These are phyloP conservation scores for Syncephalastrum racemosum DNA, from an alignment of 371 early-diverging fungal species.

Conservation along the genomic window DNA sequence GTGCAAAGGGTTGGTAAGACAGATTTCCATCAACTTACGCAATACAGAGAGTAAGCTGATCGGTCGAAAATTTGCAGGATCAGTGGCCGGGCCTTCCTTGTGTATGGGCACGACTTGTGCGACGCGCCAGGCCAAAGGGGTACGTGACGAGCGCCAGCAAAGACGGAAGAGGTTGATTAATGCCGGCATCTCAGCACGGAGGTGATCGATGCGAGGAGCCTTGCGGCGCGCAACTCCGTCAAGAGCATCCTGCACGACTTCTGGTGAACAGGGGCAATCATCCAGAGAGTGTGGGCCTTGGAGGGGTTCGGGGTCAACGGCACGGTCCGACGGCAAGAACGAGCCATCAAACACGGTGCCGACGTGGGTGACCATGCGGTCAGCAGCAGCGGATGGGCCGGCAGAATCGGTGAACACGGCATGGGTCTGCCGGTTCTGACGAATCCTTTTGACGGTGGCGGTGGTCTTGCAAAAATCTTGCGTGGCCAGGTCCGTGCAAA, in stretches of 20 bases:
- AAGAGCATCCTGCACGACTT: too few species aligned
- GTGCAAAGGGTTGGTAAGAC: background rate
- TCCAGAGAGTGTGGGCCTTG: too few species aligned
- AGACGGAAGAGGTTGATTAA: background rate
- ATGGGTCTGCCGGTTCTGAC: background rate
- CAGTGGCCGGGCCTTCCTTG: slow-evolving; percentile 17
- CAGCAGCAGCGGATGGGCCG: slow-evolving; percentile 10
- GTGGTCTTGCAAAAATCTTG: slow-evolving; percentile 7
- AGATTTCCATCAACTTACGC: slow-evolving; percentile 15
- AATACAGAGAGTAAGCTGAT: slow-evolving; percentile 19
- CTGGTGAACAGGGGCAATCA: too few species aligned
- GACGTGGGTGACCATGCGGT: slow-evolving; percentile 1
- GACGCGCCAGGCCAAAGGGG: slow-evolving; percentile 5
- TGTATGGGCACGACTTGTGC: slow-evolving; percentile 20
- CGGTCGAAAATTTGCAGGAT: slow-evolving; percentile 20
- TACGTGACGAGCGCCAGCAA: background rate
- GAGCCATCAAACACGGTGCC: background rate
- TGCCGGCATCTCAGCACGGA: slow-evolving; percentile 24
- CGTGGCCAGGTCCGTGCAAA: slow-evolving; percentile 4
- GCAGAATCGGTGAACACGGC: slow-evolving; percentile 3
- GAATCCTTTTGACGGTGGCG: slow-evolving; percentile 12
- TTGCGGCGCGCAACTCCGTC: too few species aligned
- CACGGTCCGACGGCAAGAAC: background rate
- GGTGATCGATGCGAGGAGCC: slow-evolving; percentile 20
- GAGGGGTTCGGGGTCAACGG: too few species aligned